phyloP scores from a whole-genome alignment of 192 early-diverging fungal species.

The Rhizophagus clarus region DNA sequence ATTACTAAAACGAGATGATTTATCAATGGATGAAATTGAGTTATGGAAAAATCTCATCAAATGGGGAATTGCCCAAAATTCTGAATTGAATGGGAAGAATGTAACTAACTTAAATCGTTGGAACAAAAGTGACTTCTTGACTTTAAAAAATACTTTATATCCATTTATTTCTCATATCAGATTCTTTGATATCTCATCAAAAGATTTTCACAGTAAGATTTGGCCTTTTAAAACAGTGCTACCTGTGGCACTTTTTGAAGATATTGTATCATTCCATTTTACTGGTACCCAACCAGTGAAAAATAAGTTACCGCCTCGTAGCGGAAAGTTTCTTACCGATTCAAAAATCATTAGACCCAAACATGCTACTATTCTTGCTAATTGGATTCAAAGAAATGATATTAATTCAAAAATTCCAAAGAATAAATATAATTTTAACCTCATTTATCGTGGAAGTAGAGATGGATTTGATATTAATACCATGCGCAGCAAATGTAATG shows the following conservation, averaged over 20 bases:
- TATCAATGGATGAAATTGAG: constrained; percentile 15
- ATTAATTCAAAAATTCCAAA: background rate
- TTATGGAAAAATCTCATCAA: constrained; percentile 10
- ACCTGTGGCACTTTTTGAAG: background rate
- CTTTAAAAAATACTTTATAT: background rate
- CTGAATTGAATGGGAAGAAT: background rate
- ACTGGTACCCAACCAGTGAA: too few relatives aligned
- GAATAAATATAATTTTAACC: background rate
- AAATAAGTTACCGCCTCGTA: too few relatives aligned
- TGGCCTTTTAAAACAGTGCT: background rate
- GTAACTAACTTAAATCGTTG: background rate
- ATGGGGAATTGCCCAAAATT: constrained; percentile 15
- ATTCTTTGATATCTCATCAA: constrained; percentile 11
- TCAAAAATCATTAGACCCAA: too few relatives aligned
- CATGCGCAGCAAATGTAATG: background rate
- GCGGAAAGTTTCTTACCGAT: too few relatives aligned
- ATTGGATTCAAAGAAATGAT: background rate
- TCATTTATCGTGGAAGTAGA: constrained; percentile 7
- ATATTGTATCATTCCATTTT: background rate
- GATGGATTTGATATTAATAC: constrained; percentile 1
- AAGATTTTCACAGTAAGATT: constrained; percentile 4
- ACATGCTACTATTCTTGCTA: background rate
- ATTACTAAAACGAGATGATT: constrained; percentile 3
- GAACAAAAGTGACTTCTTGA: background rate
- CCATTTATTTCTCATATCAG: background rate